A percentile compares a stretch with the other conserved stretches of the same genome.
Evolutionary conservation across 116 monocot species (phyloP).

Genomic region (Phalaenopsis hybrid): DNA sequence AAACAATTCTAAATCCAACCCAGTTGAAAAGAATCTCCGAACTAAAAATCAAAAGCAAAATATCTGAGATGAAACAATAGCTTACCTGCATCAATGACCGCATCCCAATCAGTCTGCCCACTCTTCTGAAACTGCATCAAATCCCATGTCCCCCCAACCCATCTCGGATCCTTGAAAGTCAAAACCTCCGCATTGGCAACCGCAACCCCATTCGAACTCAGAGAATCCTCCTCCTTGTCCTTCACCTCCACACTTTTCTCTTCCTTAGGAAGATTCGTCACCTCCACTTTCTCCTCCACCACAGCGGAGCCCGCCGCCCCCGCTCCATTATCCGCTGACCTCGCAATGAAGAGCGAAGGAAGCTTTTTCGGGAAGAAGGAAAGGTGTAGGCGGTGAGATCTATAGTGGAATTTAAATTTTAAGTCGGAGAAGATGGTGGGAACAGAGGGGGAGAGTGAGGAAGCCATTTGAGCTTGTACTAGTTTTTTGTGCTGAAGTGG

Average conservation of each 20-base stretch:
- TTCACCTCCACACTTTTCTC: conserved; percentile 4
- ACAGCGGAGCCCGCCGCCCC: conserved; percentile 11
- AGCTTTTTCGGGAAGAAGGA: conserved; percentile 21
- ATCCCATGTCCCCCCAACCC: conserved; percentile 86
- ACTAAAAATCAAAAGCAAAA: neutral
- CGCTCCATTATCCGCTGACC: conserved; percentile 44
- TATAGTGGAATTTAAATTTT: conserved; percentile 10
- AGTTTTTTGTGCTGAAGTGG: neutral
- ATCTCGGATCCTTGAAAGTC: conserved; percentile 66
- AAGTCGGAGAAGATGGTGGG: conserved; percentile 29
- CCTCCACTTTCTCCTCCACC: conserved; percentile 16
- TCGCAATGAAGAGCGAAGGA: conserved; percentile 22
- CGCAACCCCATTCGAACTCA: conserved; percentile 25
- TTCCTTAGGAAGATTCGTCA: neutral
- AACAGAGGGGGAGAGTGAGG: conserved; percentile 16
- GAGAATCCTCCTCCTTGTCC: conserved; percentile 15
- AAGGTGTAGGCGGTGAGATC: conserved; percentile 15
- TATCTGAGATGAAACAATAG: neutral
- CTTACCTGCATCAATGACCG: conserved; percentile 92
- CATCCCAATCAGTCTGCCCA: conserved; percentile 76
- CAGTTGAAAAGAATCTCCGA: neutral
- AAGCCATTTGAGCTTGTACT: conserved; percentile 20
- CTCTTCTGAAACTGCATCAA: conserved; percentile 61
- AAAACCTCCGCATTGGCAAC: conserved; percentile 2
- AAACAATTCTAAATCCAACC: neutral